Conservation (phyloP, 805 yeast genomes). For the Starmerella bombicola region DNA sequence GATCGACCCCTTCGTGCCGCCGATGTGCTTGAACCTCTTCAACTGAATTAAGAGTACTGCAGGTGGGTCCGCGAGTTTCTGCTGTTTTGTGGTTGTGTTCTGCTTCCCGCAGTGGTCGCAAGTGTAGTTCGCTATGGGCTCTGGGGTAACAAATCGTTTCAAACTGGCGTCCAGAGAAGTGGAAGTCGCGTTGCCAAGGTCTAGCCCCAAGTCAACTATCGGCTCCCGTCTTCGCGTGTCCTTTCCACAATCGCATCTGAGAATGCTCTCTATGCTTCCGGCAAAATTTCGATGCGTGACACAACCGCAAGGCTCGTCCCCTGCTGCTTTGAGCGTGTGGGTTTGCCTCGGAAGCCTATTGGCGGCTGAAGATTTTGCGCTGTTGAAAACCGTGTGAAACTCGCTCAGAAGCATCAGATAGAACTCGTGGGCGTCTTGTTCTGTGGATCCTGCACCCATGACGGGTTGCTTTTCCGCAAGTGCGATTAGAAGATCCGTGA, state of each 20-base stretch:
- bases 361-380: conserved; percentile 1
- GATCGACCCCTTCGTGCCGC: conserved; percentile 32
- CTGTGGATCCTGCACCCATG: conserved; percentile 79
- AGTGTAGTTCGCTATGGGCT: conserved; percentile 60
- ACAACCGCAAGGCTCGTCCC: conserved; percentile 46
- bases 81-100: conserved; percentile 59
- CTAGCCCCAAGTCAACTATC: conserved; percentile 76
- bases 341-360: neutral
- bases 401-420: conserved; percentile 86
- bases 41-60: conserved; percentile 73
- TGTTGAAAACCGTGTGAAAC: conserved; percentile 39
- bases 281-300: conserved; percentile 71
- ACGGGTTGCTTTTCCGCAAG: conserved; percentile 62
- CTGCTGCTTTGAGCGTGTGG: conserved; percentile 1
- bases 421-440: conserved; percentile 98
- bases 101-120: conserved; percentile 54
- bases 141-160: conserved; percentile 62
- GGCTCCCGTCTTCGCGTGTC: conserved; percentile 72
- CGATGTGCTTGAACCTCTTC: conserved; percentile 53
- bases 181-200: conserved; percentile 34
- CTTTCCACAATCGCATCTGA: conserved; percentile 50
- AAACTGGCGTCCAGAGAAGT: conserved; percentile 49
- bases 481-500: conserved; percentile 66
- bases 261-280: conserved; percentile 70
- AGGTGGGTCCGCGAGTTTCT: conserved; percentile 57